These are phyloP conservation scores for Dictyostelium firmibasis DNA, from an alignment of 78 protist genomes.

Conservation along the genomic window DNA sequence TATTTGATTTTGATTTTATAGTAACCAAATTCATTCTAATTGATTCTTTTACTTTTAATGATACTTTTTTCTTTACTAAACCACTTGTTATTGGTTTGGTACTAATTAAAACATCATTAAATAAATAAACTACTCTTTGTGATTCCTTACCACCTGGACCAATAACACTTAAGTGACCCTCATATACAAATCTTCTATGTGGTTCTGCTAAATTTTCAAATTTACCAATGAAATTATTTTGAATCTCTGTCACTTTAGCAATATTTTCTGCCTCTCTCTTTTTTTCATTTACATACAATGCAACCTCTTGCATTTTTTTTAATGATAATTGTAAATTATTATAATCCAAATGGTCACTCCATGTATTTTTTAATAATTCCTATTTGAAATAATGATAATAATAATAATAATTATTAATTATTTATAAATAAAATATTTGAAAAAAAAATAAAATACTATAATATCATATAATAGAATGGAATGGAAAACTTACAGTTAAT, in stretches of 20 bases:
- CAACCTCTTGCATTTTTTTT: conserved; percentile 79
- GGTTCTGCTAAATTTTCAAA: conserved; percentile 71
- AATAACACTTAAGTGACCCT: conserved; percentile 40
- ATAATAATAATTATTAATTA: too few species aligned
- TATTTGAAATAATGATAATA: not conserved
- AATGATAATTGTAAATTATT: conserved; percentile 47
- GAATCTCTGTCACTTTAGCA: conserved; percentile 70
- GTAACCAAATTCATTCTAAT: conserved; percentile 63
- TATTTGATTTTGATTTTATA: not conserved
- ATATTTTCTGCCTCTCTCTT: conserved; percentile 82
- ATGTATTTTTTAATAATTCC: conserved; percentile 70
- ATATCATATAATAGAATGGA: too few species aligned
- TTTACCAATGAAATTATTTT: conserved; percentile 72
- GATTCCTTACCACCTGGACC: conserved; percentile 63
- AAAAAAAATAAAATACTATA: too few species aligned
- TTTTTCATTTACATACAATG: conserved; percentile 69
- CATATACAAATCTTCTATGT: conserved; percentile 59
- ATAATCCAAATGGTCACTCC: conserved; percentile 71
- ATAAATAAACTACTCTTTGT: conserved; percentile 50
- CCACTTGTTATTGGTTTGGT: conserved; percentile 70
- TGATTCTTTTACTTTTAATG: conserved; percentile 61
- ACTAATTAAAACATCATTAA: conserved; percentile 66
- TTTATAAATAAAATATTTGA: not conserved
- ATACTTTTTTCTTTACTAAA: conserved; percentile 32
- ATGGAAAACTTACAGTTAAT: conserved; percentile 15